Evolutionary conservation across 495 filamentous ascomycete species (phyloP), one percentile per base, ranked within the genome.

Genomic region (Penicillium roqueforti): DNA sequence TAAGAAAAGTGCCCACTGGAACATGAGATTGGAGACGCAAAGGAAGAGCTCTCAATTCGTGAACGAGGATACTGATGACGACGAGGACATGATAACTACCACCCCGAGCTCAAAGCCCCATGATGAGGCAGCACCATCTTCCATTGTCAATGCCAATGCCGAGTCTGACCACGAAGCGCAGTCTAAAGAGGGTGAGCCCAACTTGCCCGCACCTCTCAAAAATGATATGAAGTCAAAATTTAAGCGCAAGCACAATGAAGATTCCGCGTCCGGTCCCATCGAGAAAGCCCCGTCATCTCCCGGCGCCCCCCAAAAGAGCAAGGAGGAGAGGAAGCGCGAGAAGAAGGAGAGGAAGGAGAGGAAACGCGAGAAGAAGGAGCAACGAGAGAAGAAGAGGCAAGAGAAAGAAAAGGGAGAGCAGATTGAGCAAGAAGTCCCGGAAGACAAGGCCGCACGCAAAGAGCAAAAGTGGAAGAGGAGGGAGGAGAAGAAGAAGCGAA

Each of bases 31-130:
- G 14, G 20, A 34, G 32, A 25, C 22, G 5, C 2, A 45, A 47
- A 45, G 16, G 13, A 72, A 67, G 56, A 71, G 70, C 53, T 23
- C 45, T 1, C 45, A 54, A 28, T 63, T 44, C 28, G 69, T 75
- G 19, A 47, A 47, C 3, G 58, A 62, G 13, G 50, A 58, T 9
- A 58, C 61, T n/a, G 52, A 46, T 6, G 57, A 55, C 11, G 53
- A 40, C 3, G 47, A 23, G 11, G 31, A 5, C 6, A 9, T 16
- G 1, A 23, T 16, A 7, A 23, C 5, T 9, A n/a, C 7, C 20
- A 49, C 14, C 9, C 3, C 20, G 3, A 36, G 4, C 7, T 14
- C n/a, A 38, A 39, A 38, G 1, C 3, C 6, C 14, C 8, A 43
- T 23, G 6, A 7, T 11, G 25, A 16, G 16, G 22, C 26, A 18